Base-by-base conservation (phyloP, 108 stramenopile genomes). In the Skeletonema menzelii region DNA sequence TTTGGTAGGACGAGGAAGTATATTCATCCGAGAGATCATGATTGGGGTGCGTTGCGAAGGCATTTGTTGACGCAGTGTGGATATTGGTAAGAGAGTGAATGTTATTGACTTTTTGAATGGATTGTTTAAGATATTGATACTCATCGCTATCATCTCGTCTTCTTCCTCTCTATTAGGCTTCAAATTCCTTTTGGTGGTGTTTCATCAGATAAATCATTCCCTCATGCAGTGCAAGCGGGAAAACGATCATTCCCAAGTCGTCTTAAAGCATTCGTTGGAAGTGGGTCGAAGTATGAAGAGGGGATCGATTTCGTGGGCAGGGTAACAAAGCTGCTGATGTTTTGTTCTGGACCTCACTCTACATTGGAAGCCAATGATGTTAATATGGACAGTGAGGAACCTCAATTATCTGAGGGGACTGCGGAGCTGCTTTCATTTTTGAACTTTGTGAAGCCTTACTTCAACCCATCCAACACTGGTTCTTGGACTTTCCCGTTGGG, bases 401-500 rank as follows among this genome's bases (percentile, higher is more conserved):
- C 53, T 53, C 28, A 27, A 27, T 27, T 84, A n/a, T 93, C 95
- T 14, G 84, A 89, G 37, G 93, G 95, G 5, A 90, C 93, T 5
- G 44, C 53, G 19, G 93, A 93, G 67, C 80, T 96, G 4, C 67
- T 96, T 46, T 76, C 86, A 57, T 92, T 96, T 66, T 63, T 93
- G 56, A 75, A 75, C 14, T 94, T 85, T 70, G 88, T 92, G 27
- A 84, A 90, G 19, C 95, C 95, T 11, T 96, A 96, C 67, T 96
- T 89, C 82, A 88, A 96, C 74, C 95, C 95, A 10, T 93, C 91
- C 28, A 96, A 96, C 81, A 57, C 87, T 61, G 95, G 95, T 47
- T 53, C 83, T 10, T 96, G 95, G 95, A 94, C 95, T 1, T 92
- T 94, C 69, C 86, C 91, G 11, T 56, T 96, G 34, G 93, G 93